Base-by-base conservation (phyloP, 495 filamentous ascomycete species). In the Penicillium atrosanguineum region DNA sequence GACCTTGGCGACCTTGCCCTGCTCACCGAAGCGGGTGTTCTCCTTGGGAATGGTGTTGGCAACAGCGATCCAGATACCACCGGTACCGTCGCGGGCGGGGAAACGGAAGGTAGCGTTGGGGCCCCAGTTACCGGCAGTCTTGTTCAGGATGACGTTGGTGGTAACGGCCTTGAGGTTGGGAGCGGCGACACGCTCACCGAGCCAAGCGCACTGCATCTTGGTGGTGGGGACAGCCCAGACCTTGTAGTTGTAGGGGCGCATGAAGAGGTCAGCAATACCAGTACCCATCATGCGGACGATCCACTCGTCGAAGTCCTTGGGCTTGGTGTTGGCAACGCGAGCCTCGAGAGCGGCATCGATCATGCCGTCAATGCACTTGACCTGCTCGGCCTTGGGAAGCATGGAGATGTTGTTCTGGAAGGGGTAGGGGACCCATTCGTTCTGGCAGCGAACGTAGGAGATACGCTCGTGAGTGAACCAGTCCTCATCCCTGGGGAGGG, bases 351-450 rank as follows among this genome's bases (percentile, higher is more conserved):
- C 86, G 42, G 94, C 92, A 74, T 99, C 94, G 55, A 99, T 97
- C 82, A 99, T 86, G 58, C 94, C 92, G 61, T 97, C 91, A 67
- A 99, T 87, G 76, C 91, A 96, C 68, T 83, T 86, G 49, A 96
- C 91, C 73, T 97, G 90, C 63, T 99, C 93, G 46, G 96, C 89
- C 79, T 97, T 95, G 67, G 93, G 90, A 60, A 99, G 75, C 89
- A 97, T 92, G 63, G 93, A 94, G 70, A 99, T 94, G 82, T 98
- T 98, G 85, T 98, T 98, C 79, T 98, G 94, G 85, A 97, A 97
- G 57, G 94, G 94, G 75, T 98, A 98, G 36, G 95, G 93, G 47
- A 97, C 94, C 94, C 94, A 98, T 66, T 89, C 79, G 50, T 79
- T 76, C 85, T 96, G 91, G 87, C 90, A 96, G 63, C 94, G 93